Base-by-base conservation (phyloP, 2,329 filamentous ascomycete genomes). In the Nothopassalora personata region DNA sequence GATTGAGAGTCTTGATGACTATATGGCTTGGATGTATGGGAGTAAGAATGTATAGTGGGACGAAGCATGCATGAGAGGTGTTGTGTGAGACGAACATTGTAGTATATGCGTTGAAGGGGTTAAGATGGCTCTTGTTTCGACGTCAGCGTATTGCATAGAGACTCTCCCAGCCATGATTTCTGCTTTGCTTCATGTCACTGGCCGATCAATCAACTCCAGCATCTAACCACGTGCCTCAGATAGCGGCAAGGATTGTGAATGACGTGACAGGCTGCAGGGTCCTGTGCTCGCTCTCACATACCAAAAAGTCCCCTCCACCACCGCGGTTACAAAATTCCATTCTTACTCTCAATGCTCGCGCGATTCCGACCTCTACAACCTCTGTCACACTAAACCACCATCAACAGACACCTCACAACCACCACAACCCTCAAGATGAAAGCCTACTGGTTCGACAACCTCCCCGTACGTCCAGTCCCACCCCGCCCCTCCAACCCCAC, bases 401-500 rank as follows among this genome's bases (percentile, higher is more conserved):
- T 3, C 11, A 30, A 49, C 33, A 31, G 36, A 48, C 53, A 55
- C 46, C 45, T 45, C 50, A 53, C 59, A 46, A 58, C 56, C n/a
- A 30, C 39, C 13, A 31, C 49, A 31, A 13, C 49, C 5, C 30
- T 34, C 61, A 82, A 65, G 57, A 89, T 89, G 86, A 86, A 80
- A 72, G 86, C 86, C 63, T 89, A 88, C 76, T 88, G 83, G 82
- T 88, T 80, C 74, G 86, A 89, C 73, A 87, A 88, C 74, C 73
- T 80, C 64, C 79, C 81, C 55, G 85, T 87, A 80, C 58, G 75
- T 61, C 34, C 50, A 47, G 1, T n/a, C 43, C n/a, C 43, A 47
- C 30, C 34, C 39, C 28, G 51, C 47, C 61, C 33, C 48, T n/a
- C 13, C 19, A 8, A 47, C 48, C 55, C 53, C 36, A 54, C 46